Percentiles rank a stretch among this genome's conserved stretches.
Evolutionary conservation across 371 early-diverging fungal genomes (phyloP).

Genomic region (Apophysomyces trapeziformis): DNA sequence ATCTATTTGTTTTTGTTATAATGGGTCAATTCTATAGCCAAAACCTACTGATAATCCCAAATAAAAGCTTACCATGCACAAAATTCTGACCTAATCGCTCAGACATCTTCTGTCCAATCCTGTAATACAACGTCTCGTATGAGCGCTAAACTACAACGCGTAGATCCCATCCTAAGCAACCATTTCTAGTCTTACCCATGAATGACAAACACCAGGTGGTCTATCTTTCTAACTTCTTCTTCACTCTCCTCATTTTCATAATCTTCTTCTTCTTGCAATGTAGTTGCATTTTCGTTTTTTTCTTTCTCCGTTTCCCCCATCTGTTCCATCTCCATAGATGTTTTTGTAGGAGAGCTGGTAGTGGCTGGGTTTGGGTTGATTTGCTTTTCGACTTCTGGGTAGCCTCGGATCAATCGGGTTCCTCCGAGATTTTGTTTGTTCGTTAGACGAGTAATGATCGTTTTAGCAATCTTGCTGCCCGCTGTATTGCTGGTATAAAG

Average conservation of each 20-base stretch:
- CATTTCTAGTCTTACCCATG: slow-evolving; percentile 60
- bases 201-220: slow-evolving; percentile 80
- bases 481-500: slow-evolving; percentile 34
- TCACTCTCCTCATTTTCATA: slow-evolving; percentile 64
- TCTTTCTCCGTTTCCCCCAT: slow-evolving; percentile 13
- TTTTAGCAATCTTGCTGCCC: slow-evolving; percentile 70
- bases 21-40: neutral
- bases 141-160: neutral
- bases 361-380: slow-evolving; percentile 3
- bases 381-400: slow-evolving; percentile 66
- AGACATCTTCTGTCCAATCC: slow-evolving; percentile 82
- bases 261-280: slow-evolving; percentile 54
- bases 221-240: slow-evolving; percentile 68
- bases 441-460: slow-evolving; percentile 67
- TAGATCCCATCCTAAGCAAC: too few relatives aligned
- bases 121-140: slow-evolving; percentile 12
- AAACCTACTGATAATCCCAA: slow-evolving; percentile 1
- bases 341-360: neutral
- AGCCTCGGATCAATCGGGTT: slow-evolving; percentile 72
- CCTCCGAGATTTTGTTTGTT: slow-evolving; percentile 71
- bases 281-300: neutral
- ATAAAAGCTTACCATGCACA: slow-evolving; percentile 63
- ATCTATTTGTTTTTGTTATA: slow-evolving; percentile 40
- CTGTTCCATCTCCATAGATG: slow-evolving; percentile 13
- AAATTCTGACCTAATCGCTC: slow-evolving; percentile 74